Evolutionary conservation across 164 flowering plant species (phyloP), one percentile per base, ranked within the genome.

Genomic region (Saururus chinensis): DNA sequence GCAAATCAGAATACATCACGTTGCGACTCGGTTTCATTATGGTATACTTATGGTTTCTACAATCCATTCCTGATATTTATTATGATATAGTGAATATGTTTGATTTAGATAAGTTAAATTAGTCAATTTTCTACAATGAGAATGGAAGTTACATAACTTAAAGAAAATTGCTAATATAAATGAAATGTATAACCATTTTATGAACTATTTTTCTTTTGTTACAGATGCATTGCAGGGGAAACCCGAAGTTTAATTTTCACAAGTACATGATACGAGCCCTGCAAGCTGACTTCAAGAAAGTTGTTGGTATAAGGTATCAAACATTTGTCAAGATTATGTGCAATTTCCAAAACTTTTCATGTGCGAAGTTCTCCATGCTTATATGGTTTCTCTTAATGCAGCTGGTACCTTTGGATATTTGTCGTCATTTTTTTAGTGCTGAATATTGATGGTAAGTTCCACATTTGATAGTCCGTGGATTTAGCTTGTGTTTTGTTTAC

Each of bases 1-100:
- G 86, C 35, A 80, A 82, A 72, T 71, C 92, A 41, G 96, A 88
- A 68, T 89, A 86, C 63, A 53, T 61, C 35, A 80, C 89, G 9
- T 66, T 80, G 42, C 77, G 86, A 24, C 63, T 75, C 19, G 83
- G 86, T 55, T 76, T 79, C 69, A 72, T 79, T 49, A 66, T 57
- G 74, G 79, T 71, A 64, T n/a, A 53, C 19, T 53, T 53, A 11
- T 20, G 22, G 19, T 53, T 53, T 19, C 4, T n/a, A n/a, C n/a
- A 53, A 53, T 14, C 19, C 22, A 53, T 6, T n/a, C 19, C 9
- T 20, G 17, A 20, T 19, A 19, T 1, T 53, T 53, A 22, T 12
- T 45, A 45, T 45, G 49, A 14, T 54, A 54, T 24, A 4, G 17
- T 24, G 30, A 19, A 55, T 19, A n/a, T 19, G 0, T 1, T 53